A percentile compares a stretch with the other conserved stretches of the same genome.
These are phyloP conservation scores for Hygrophorus pudorinus DNA, from an alignment of 768 basidiomycete genomes.

Conservation along the genomic window DNA sequence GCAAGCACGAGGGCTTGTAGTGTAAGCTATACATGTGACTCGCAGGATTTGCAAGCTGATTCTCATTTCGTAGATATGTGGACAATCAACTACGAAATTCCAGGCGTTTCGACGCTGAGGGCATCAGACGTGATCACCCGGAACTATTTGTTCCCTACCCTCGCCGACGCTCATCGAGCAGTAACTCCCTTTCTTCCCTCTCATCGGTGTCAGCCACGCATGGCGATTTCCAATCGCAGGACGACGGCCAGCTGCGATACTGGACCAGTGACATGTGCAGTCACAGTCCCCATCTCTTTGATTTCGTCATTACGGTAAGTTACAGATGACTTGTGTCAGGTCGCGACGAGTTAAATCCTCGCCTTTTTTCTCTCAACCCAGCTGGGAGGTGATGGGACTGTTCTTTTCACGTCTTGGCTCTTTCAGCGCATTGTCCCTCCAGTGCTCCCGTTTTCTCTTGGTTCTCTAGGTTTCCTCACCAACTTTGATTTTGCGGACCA, in stretches of 20 bases:
- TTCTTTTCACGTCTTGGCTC: conserved; percentile 97
- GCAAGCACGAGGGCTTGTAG: conserved; percentile 68
- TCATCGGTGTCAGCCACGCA: conserved; percentile 34
- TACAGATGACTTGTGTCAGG: background rate
- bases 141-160: conserved; percentile 78
- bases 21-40: conserved; percentile 35
- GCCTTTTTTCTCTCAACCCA: conserved; percentile 22
- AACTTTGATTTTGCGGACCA: conserved; percentile 92
- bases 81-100: conserved; percentile 85
- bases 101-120: conserved; percentile 87
- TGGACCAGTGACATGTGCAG: conserved; percentile 98
- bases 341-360: background rate
- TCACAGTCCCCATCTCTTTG: conserved; percentile 83
- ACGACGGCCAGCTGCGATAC: conserved; percentile 90
- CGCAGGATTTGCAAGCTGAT: conserved; percentile 3
- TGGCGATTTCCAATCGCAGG: conserved; percentile 32
- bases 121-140: conserved; percentile 79
- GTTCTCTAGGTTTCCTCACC: conserved; percentile 94
- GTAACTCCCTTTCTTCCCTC: conserved; percentile 48
- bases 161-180: conserved; percentile 63
- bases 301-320: conserved; percentile 93
- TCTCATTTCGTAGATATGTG: conserved; percentile 63
- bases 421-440: conserved; percentile 99
- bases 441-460: conserved; percentile 92
- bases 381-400: conserved; percentile 98